A percentile compares a stretch with the other conserved stretches of the same genome.
Evolutionary conservation across 805 yeast genomes (phyloP).

Genomic region (Kluyveromyces lactis): DNA sequence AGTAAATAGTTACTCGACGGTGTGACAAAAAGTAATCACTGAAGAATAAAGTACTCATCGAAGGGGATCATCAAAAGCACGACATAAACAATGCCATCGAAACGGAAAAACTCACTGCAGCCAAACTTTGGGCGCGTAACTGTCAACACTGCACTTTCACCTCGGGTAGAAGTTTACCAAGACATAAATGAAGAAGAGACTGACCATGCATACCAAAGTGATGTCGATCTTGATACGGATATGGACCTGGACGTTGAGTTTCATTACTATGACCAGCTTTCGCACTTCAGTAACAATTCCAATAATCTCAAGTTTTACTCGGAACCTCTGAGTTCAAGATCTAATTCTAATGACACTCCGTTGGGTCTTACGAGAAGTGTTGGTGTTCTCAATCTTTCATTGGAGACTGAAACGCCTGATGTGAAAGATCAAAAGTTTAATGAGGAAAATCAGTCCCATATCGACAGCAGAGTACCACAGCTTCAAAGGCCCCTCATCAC

Average conservation of each 20-base stretch:
- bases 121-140: neutral
- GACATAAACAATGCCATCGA: neutral
- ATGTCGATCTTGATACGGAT: neutral
- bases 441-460: slow-evolving; percentile 12
- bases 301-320: slow-evolving; percentile 25
- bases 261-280: slow-evolving; percentile 1
- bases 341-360: slow-evolving; percentile 12
- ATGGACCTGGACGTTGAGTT: slow-evolving; percentile 1
- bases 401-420: slow-evolving; percentile 30
- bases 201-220: slow-evolving; percentile 1
- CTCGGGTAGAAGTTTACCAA: slow-evolving; percentile 2
- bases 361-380: slow-evolving; percentile 42
- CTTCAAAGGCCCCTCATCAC: neutral
- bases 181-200: slow-evolving; percentile 4
- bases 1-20: too few species aligned
- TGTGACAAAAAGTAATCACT: too few species aligned
- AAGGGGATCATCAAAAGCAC: too few species aligned
- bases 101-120: slow-evolving; percentile 2
- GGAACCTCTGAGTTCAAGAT: slow-evolving; percentile 8
- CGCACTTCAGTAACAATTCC: slow-evolving; percentile 6
- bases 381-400: slow-evolving; percentile 42
- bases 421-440: slow-evolving; percentile 6
- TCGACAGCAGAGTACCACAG: slow-evolving; percentile 25
- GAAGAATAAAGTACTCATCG: too few species aligned
- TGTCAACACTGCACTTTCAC: slow-evolving; percentile 2